Base-by-base conservation (phyloP, 2,329 filamentous ascomycete species). In the Cladosporium sp. region DNA sequence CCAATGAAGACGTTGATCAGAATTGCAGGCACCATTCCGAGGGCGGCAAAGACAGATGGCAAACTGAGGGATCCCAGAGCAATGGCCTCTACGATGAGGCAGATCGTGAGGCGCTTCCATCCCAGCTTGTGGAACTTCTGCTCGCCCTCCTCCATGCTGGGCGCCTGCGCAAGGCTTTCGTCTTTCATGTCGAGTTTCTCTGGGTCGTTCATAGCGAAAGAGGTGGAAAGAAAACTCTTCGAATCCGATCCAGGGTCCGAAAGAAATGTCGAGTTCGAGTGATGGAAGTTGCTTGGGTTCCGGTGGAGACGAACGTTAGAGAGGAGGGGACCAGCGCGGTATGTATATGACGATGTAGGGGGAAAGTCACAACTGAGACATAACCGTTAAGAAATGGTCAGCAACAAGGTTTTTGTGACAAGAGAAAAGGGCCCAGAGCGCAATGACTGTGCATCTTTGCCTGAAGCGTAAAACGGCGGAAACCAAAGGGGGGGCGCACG, bases 31-130 rank as follows among this genome's bases (percentile, higher is more conserved):
- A 85, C 78, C 67, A 87, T 78, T 18, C 86, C 85, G 54, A 88
- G 73, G 2, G 79, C 78, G 3, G 85, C 84, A 32, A 88, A 81
- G 1, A 83, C 83, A 62, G 81, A 80, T 2, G 86, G 86, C 6
- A 88, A 76, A 21, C 83, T 83, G 28, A 88, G 79, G 21, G 86
- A 83, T 25, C 86, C 86, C 8, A 87, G 76, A 7, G 85, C 86
- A 51, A 87, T 84, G 34, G 84, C 86, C 71, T 87, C 86, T 23
- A 85, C 85, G 58, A 88, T 83, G 82, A 87, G 84, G 67, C 71
- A 74, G 46, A 77, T 70, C 25, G 74, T 77, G 54, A 77, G 65
- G 25, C 69, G 66, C 70, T 84, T 83, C 83, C 84, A 86, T 60
- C 83, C 78, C 43, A 84, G 74, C 18, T 73, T 73, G 59, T 76